These are phyloP conservation scores for Evernia prunastri DNA, from an alignment of 495 filamentous ascomycete species.

Conservation along the genomic window DNA sequence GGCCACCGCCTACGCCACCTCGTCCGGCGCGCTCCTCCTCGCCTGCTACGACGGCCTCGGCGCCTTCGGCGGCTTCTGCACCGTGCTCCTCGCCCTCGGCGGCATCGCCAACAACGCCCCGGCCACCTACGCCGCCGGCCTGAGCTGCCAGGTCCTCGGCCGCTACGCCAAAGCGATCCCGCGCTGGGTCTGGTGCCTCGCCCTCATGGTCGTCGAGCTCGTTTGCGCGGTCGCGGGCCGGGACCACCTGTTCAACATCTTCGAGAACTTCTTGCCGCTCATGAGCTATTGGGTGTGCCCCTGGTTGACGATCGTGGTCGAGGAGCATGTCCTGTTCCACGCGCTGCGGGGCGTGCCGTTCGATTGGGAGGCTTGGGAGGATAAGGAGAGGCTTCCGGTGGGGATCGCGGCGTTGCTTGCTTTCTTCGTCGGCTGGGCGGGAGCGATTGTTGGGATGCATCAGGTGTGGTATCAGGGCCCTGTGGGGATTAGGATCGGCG, in stretches of 20 bases:
- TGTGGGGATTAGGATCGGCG: constrained; percentile 42
- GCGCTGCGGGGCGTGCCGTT: constrained; percentile 34
- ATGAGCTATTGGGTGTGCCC: constrained; percentile 56
- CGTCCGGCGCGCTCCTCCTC: constrained; percentile 59
- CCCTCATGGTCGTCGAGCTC: constrained; percentile 47
- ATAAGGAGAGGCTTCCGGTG: constrained; percentile 45
- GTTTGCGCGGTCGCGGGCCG: constrained; percentile 49
- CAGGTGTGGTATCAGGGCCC: constrained; percentile 56
- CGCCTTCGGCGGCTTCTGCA: constrained; percentile 61
- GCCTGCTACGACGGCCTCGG: constrained; percentile 56
- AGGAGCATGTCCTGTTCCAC: constrained; percentile 49
- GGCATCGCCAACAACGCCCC: constrained; percentile 64
- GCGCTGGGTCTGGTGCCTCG: constrained; percentile 43
- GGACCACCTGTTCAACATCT: constrained; percentile 46
- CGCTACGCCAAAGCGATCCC: constrained; percentile 39
- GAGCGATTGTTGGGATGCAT: constrained; percentile 55
- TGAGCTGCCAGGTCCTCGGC: constrained; percentile 47
- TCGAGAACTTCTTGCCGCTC: constrained; percentile 51
- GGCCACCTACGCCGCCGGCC: constrained; percentile 55
- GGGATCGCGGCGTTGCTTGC: constrained; percentile 51
- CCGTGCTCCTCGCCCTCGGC: constrained; percentile 59
- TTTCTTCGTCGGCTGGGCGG: constrained; percentile 54
- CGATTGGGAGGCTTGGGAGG: constrained; percentile 53
- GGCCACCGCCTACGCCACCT: constrained; percentile 48
- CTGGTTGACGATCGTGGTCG: constrained; percentile 45